Percentiles rank a stretch among this genome's conserved stretches.
Conservation (phyloP, 2,329 filamentous ascomycete species). For the Neonectria punicea region DNA sequence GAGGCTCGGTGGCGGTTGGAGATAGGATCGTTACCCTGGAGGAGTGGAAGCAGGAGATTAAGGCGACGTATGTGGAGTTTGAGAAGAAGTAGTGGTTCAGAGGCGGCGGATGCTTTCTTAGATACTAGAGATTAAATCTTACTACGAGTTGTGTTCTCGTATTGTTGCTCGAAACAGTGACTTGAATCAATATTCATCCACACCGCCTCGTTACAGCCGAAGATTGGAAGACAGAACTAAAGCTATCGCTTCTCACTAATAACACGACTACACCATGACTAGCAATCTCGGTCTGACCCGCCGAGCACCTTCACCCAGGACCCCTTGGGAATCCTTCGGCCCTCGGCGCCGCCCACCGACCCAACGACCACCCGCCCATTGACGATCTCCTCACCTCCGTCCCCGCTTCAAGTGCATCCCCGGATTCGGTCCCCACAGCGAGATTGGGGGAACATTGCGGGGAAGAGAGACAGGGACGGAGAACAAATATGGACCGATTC, state of each 20-base stretch:
- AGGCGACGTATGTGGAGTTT: conserved; percentile 12
- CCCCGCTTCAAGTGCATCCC: conserved; percentile 3
- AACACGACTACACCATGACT: neutral
- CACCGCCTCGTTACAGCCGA: neutral
- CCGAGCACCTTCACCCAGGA: neutral
- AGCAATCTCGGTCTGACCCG: neutral
- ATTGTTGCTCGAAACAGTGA: neutral
- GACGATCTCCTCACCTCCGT: neutral
- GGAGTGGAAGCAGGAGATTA: conserved; percentile 24
- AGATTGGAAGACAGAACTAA: neutral
- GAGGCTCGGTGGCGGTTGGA: conserved; percentile 14
- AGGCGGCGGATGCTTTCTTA: neutral
- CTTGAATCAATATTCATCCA: neutral
- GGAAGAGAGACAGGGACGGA: neutral
- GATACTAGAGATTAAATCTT: too few relatives aligned
- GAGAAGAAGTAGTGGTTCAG: neutral
- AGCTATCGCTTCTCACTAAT: neutral
- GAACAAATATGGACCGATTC: neutral
- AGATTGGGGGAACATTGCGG: neutral
- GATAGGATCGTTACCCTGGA: conserved; percentile 19
- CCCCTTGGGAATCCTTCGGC: neutral
- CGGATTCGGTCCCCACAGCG: neutral
- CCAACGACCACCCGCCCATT: neutral
- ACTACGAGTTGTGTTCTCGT: too few relatives aligned
- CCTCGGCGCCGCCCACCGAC: conserved; percentile 2